phyloP scores from a whole-genome alignment of 2,329 filamentous ascomycete species.

The Venturiaceae sp. region DNA sequence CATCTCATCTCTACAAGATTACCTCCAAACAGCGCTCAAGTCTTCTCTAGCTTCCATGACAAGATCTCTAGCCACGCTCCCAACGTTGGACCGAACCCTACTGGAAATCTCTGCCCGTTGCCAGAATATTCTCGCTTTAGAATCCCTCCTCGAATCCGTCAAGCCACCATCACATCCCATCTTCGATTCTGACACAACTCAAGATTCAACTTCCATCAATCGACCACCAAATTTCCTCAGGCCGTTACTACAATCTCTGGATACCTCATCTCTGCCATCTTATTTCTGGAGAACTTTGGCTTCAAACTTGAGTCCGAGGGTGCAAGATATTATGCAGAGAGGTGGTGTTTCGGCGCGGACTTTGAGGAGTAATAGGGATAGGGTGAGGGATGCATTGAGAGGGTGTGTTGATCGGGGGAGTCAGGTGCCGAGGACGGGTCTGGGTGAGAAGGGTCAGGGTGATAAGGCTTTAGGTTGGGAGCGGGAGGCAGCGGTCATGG shows the following conservation, averaged over 20 bases:
- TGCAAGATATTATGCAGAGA: constrained; percentile 74
- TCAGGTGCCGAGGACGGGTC: constrained; percentile 44
- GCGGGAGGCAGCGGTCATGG: constrained; percentile 89
- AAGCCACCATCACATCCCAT: constrained; percentile 62
- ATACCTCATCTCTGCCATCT: constrained; percentile 76
- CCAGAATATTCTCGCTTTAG: constrained; percentile 84
- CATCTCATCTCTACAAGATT: constrained; percentile 67
- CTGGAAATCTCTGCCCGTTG: constrained; percentile 74
- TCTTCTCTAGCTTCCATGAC: constrained; percentile 66
- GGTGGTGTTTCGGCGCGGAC: constrained; percentile 80
- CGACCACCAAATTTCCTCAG: constrained; percentile 50
- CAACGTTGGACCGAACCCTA: constrained; percentile 71
- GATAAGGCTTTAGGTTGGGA: too few species aligned
- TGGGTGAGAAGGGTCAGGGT: background rate
- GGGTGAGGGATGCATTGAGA: constrained; percentile 65
- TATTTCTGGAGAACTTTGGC: constrained; percentile 94
- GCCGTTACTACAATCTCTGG: constrained; percentile 65
- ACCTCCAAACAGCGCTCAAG: constrained; percentile 72
- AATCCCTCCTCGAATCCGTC: constrained; percentile 61
- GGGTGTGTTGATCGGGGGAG: constrained; percentile 77
- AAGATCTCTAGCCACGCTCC: constrained; percentile 67
- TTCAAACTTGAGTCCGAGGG: constrained; percentile 61
- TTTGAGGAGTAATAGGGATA: constrained; percentile 63
- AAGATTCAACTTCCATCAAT: background rate
- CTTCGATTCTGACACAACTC: constrained; percentile 24